Conservation (phyloP, 2,329 filamentous ascomycete genomes). For the Tolypocladium inflatum region DNA sequence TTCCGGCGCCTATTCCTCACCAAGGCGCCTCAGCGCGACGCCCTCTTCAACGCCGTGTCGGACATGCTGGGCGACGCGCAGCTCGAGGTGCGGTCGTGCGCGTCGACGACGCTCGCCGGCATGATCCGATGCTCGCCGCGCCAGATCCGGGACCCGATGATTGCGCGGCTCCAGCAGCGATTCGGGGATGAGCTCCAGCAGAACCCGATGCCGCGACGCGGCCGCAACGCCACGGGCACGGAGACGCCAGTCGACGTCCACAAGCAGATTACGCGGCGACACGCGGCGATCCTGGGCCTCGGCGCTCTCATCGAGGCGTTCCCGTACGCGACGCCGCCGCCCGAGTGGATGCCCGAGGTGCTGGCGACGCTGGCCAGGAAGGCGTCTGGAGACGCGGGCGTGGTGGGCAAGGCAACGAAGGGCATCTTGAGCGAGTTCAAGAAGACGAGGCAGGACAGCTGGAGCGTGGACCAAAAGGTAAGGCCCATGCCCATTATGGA, state of each 20-base stretch:
- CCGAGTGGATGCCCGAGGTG: conserved; percentile 87
- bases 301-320: conserved; percentile 91
- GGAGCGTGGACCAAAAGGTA: conserved; percentile 97
- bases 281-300: conserved; percentile 85
- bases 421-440: conserved; percentile 93
- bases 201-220: conserved; percentile 78
- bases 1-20: conserved; percentile 93
- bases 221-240: conserved; percentile 48
- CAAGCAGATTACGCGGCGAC: conserved; percentile 69
- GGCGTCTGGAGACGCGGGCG: conserved; percentile 79
- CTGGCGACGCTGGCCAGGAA: conserved; percentile 75
- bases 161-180: conserved; percentile 63
- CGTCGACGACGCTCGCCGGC: conserved; percentile 85
- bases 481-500: conserved; percentile 19
- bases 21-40: conserved; percentile 60
- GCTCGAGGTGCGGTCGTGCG: conserved; percentile 87
- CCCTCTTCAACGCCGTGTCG: conserved; percentile 85
- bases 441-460: conserved; percentile 98
- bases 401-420: conserved; percentile 95
- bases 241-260: conserved; percentile 63
- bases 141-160: conserved; percentile 66
- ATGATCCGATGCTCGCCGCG: conserved; percentile 96
- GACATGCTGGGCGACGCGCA: conserved; percentile 89
- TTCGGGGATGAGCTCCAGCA: conserved; percentile 71
- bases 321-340: conserved; percentile 88